A percentile compares a stretch with the other conserved stretches of the same genome.
Conservation (phyloP, 139 green algal genomes). For the Tetraselmis striata region DNA sequence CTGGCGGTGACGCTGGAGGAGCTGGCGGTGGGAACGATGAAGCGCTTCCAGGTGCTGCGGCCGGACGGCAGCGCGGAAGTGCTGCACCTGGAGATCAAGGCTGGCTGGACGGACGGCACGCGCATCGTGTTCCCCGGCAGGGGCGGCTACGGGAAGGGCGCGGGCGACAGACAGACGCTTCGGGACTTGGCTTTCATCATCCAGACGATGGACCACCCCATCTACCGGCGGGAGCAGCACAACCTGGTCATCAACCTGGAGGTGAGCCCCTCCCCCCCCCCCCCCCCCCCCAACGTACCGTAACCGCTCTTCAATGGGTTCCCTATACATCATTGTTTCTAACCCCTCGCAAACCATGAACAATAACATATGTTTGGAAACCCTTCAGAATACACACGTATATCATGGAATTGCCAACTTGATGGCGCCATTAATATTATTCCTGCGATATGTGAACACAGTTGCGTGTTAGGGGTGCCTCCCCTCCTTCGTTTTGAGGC, state of each 20-base stretch:
- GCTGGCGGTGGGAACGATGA: background rate
- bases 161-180: background rate
- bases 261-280: too few relatives aligned
- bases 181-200: background rate
- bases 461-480: too few relatives aligned
- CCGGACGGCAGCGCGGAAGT: background rate
- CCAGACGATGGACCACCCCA: background rate
- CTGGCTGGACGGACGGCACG: background rate
- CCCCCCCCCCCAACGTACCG: too few relatives aligned
- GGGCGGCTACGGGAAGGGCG: background rate
- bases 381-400: too few relatives aligned
- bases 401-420: too few relatives aligned
- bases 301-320: too few relatives aligned
- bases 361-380: too few relatives aligned
- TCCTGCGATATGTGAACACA: too few relatives aligned
- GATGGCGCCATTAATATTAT: too few relatives aligned
- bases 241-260: background rate
- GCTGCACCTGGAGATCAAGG: background rate
- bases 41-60: background rate
- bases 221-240: background rate
- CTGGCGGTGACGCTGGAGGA: conserved; percentile 1
- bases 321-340: too few relatives aligned
- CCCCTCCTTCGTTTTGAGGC: too few relatives aligned
- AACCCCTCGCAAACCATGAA: too few relatives aligned
- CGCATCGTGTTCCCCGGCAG: background rate